These are phyloP conservation scores for Cucurbita moschata DNA, from an alignment of 306 rosid species.

Conservation along the genomic window DNA sequence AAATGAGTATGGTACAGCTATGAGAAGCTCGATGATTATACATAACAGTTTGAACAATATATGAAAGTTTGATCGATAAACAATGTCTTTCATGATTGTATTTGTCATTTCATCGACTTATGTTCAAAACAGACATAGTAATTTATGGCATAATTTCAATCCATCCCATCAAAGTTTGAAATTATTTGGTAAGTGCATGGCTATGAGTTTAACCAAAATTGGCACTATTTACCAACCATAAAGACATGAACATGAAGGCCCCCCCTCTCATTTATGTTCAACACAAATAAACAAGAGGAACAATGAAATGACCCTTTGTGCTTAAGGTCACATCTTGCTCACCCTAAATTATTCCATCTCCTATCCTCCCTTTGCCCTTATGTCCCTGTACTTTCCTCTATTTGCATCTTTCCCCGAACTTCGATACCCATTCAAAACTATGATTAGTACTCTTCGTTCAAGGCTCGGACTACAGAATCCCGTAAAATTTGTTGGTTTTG, in stretches of 20 bases:
- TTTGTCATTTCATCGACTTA: not conserved
- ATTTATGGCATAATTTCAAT: not conserved
- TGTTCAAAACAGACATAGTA: not conserved
- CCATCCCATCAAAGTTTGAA: not conserved
- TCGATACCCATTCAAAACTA: not conserved
- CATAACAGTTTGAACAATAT: not conserved
- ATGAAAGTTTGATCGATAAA: not conserved
- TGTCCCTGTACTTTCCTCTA: not conserved
- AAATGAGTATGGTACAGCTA: not conserved
- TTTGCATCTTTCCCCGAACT: not conserved
- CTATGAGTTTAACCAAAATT: not conserved
- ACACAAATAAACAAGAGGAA: not conserved
- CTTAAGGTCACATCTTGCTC: constrained; percentile 2
- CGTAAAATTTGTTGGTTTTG: no score
- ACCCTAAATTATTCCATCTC: not conserved
- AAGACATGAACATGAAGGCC: constrained; percentile 1
- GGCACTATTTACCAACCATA: not conserved
- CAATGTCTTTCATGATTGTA: not conserved
- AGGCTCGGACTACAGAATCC: no score
- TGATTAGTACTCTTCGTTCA: no score
- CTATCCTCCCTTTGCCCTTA: not conserved
- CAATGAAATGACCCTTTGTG: constrained; percentile 9
- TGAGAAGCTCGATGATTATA: not conserved
- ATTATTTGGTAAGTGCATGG: not conserved
- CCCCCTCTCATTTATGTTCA: not conserved